Evolutionary conservation across 805 yeast species (phyloP).

Genomic region (Dipodascus geniculatus): DNA sequence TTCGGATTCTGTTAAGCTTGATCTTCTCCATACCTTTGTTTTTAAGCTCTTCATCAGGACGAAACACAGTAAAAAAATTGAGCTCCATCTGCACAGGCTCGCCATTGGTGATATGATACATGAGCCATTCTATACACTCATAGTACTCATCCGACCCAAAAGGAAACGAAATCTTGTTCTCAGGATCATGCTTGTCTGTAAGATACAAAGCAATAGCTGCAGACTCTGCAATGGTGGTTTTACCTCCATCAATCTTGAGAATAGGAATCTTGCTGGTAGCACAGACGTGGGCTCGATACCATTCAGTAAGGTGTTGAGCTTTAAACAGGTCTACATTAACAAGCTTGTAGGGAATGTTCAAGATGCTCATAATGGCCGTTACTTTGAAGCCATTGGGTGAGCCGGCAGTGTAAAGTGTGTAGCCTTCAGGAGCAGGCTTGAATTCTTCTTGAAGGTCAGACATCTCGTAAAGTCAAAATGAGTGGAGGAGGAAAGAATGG

Average conservation of each 20-base stretch:
- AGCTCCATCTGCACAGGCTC: not conserved
- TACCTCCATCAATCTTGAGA: slow-evolving; percentile 20
- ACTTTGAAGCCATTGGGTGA: slow-evolving; percentile 34
- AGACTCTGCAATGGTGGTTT: slow-evolving; percentile 36
- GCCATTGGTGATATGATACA: not conserved
- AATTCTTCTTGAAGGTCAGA: not conserved
- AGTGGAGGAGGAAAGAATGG: no score
- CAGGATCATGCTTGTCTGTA: slow-evolving; percentile 49
- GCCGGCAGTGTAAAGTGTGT: slow-evolving; percentile 33
- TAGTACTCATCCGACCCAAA: slow-evolving; percentile 35
- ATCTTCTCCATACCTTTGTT: not conserved
- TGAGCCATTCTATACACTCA: slow-evolving; percentile 7
- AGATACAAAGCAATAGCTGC: slow-evolving; percentile 51
- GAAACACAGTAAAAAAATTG: not conserved
- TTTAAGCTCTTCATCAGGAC: not conserved
- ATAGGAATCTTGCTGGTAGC: slow-evolving; percentile 57
- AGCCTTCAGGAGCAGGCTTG: not conserved
- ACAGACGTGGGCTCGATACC: slow-evolving; percentile 40
- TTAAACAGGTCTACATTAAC: slow-evolving; percentile 31
- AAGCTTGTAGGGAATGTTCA: slow-evolving; percentile 25
- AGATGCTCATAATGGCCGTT: slow-evolving; percentile 25
- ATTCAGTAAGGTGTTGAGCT: slow-evolving; percentile 40
- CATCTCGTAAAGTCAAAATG: not conserved
- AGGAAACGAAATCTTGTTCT: slow-evolving; percentile 31
- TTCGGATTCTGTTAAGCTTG: not conserved